Conservation (phyloP, 2,329 filamentous ascomycete genomes). For the Didymosphaeria variabile region DNA sequence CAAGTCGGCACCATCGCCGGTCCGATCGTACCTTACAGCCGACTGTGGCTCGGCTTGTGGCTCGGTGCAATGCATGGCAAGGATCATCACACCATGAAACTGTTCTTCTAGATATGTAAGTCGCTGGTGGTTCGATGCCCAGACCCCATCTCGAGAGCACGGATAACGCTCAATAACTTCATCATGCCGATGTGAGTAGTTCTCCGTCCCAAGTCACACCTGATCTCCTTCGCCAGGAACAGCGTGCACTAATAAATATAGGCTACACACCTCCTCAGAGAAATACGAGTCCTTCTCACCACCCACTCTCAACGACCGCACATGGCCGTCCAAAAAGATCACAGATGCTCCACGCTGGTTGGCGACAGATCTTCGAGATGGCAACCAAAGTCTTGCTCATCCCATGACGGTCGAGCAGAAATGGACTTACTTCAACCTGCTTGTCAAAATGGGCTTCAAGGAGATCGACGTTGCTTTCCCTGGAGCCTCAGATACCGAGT, state of each 20-base stretch:
- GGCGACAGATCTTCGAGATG: slow-evolving; percentile 86
- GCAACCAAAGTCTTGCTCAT: slow-evolving; percentile 91
- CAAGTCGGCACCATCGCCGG: not conserved
- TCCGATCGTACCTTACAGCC: slow-evolving; percentile 5
- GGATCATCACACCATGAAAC: not conserved
- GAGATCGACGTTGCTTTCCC: slow-evolving; percentile 98
- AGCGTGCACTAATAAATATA: not conserved
- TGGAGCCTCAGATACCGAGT: slow-evolving; percentile 92
- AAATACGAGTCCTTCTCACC: slow-evolving; percentile 79
- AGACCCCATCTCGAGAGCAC: not conserved
- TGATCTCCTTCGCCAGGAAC: not conserved
- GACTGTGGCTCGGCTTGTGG: slow-evolving; percentile 2
- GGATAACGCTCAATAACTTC: not conserved
- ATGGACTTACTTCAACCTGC: slow-evolving; percentile 93
- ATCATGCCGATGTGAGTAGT: slow-evolving; percentile 2
- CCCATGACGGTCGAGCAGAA: slow-evolving; percentile 98
- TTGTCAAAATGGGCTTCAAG: slow-evolving; percentile 91
- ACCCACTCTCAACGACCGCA: slow-evolving; percentile 71
- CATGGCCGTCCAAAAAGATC: slow-evolving; percentile 86
- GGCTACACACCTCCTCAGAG: slow-evolving; percentile 28
- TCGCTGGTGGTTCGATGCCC: not conserved
- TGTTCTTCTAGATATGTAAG: not conserved
- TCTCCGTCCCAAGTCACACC: not conserved
- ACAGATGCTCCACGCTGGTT: slow-evolving; percentile 90
- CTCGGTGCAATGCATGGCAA: not conserved